These are phyloP conservation scores for Paraconiothyrium brasiliense DNA, from an alignment of 2,329 filamentous ascomycete species.

Conservation along the genomic window DNA sequence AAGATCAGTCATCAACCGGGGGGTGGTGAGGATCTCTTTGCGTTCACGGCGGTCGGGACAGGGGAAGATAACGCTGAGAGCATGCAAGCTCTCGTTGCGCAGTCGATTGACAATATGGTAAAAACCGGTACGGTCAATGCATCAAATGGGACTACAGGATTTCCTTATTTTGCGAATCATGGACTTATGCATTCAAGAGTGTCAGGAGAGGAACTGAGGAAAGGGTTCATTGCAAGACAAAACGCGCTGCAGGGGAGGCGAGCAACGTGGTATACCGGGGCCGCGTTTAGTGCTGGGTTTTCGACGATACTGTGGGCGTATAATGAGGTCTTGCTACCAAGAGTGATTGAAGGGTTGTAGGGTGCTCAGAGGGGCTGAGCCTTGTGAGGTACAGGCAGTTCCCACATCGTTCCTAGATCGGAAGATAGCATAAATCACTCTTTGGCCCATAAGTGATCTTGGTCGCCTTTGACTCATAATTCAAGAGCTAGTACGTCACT, in stretches of 20 bases:
- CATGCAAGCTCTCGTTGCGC: conserved; percentile 7
- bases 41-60: conserved; percentile 10
- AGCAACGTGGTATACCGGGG: conserved; percentile 8
- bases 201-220: conserved; percentile 3
- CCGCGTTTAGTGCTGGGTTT: conserved; percentile 6
- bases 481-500: too few relatives aligned
- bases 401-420: background rate
- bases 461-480: too few relatives aligned
- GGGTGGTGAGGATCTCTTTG: background rate
- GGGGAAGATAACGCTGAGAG: conserved; percentile 4
- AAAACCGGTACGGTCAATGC: background rate
- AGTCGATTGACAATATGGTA: conserved; percentile 15
- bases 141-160: background rate
- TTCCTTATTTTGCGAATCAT: conserved; percentile 11
- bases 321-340: conserved; percentile 6
- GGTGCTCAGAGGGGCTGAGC: background rate
- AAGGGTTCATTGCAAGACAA: conserved; percentile 10
- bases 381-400: background rate
- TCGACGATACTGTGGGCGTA: conserved; percentile 13
- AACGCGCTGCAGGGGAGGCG: conserved; percentile 8
- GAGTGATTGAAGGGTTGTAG: conserved; percentile 5
- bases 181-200: conserved; percentile 12
- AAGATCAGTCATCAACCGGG: conserved; percentile 11
- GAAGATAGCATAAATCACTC: background rate
- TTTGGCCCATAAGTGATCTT: too few relatives aligned